Base-by-base conservation (phyloP, 208 protist species). In the Wallacemonas sp. region DNA sequence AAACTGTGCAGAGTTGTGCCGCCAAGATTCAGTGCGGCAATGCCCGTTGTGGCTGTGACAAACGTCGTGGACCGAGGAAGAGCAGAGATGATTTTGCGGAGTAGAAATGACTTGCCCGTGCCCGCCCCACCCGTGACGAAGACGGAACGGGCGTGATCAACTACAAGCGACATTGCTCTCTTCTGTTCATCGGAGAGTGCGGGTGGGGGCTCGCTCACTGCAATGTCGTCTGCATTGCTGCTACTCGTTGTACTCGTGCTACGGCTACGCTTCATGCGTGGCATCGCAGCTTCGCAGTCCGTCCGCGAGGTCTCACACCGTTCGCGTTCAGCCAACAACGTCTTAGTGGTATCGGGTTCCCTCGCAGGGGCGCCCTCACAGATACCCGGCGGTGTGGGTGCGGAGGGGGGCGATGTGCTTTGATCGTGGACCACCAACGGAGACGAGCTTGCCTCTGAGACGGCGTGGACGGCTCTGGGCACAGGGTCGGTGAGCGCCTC, bases 1-100 rank as follows among this genome's bases (percentile, higher is more conserved):
- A 94, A 94, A 39, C 77, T 84, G 74, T 97, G 93, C 27, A 97
- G 72, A 36, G 93, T 97, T 14, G 71, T 82, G 12, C 93, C 93
- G 53, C 79, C 80, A 17, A 96, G 55, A 62, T 96, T 95, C 1
- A 95, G 75, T 41, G 93, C 91, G 2, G 93, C 93, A 17, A 96
- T 79, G 45, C 90, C 90, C 2, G 89, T 96, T 2, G 89, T 88
- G 31, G 90, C 93, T 3, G 90, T 96, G 3, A 95, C 84, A 42
- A 90, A 93, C 3, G 84, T 93, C 3, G 70, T 70, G 2, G 38
- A 36, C 12, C 24, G 19, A 8, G 84, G 80, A 27, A 95, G 67
- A 11, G 66, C 65, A 8, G 27, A 46, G 30, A 94, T 83, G 30
- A 97, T 93, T 27, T 72, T 73, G 41, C 88, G 81, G 21, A 96